These are phyloP conservation scores for Artomyces pyxidatus DNA, from an alignment of 768 basidiomycete genomes.

Conservation along the genomic window DNA sequence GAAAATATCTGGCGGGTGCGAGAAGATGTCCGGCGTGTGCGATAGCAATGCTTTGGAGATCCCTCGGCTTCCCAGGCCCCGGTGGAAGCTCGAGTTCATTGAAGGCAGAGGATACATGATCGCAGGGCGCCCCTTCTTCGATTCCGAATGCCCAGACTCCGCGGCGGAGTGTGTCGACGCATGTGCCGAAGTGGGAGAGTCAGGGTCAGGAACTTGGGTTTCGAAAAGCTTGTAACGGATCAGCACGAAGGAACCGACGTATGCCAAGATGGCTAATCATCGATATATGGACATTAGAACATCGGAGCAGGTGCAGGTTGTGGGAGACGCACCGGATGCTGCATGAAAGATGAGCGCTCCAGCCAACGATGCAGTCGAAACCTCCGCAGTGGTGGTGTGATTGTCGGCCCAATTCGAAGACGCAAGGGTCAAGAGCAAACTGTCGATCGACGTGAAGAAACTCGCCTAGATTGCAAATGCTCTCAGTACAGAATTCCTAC, in stretches of 20 bases:
- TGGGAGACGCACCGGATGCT: conserved; percentile 10
- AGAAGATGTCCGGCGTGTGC: too few species aligned
- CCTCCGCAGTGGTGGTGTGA: background rate
- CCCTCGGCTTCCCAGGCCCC: too few species aligned
- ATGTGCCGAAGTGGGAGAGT: too few species aligned
- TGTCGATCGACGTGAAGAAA: conserved; percentile 14
- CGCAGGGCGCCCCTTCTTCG: background rate
- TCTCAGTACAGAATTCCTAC: too few species aligned
- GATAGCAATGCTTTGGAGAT: too few species aligned
- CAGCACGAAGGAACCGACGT: conserved; percentile 9
- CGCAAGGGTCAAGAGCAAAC: conserved; percentile 2
- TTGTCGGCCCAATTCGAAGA: background rate
- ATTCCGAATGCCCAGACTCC: too few species aligned
- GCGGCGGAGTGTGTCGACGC: too few species aligned
- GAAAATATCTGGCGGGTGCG: background rate
- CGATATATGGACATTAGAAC: background rate
- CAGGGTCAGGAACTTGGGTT: too few species aligned
- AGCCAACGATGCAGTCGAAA: conserved; percentile 5
- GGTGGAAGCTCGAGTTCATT: too few species aligned
- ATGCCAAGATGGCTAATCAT: conserved; percentile 11
- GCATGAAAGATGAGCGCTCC: conserved; percentile 15
- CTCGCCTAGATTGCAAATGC: too few species aligned
- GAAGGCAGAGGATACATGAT: too few species aligned
- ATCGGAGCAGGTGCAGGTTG: background rate
- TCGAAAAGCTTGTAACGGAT: conserved; percentile 9